Conservation (phyloP, 1,139 yeast species). For the Pichia sp. region DNA sequence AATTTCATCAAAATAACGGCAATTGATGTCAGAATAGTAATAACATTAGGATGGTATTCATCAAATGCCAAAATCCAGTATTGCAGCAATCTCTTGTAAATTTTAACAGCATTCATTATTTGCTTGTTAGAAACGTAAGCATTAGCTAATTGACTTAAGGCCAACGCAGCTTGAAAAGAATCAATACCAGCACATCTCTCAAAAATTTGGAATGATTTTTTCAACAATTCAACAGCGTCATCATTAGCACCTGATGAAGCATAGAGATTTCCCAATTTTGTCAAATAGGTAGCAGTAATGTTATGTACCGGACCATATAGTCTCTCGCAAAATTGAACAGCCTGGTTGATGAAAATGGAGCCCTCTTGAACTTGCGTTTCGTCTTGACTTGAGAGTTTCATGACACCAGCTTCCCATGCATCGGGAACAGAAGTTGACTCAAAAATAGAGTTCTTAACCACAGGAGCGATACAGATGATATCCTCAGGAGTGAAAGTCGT, state of each 20-base stretch:
- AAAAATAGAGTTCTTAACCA: conserved; percentile 66
- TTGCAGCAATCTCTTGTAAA: conserved; percentile 58
- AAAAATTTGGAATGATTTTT: conserved; percentile 67
- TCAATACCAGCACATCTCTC: conserved; percentile 84
- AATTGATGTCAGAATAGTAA: conserved; percentile 63
- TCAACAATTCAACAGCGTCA: conserved; percentile 65
- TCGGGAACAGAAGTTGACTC: conserved; percentile 71
- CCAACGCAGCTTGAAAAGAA: conserved; percentile 68
- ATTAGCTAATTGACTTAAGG: conserved; percentile 71
- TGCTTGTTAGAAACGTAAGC: conserved; percentile 63
- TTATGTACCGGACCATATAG: conserved; percentile 78
- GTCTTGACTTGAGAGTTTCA: conserved; percentile 35
- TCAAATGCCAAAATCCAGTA: conserved; percentile 55
- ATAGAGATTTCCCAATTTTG: conserved; percentile 15
- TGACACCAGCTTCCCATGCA: conserved; percentile 66
- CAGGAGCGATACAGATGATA: conserved; percentile 65
- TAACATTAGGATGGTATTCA: conserved; percentile 62
- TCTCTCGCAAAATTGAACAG: conserved; percentile 73
- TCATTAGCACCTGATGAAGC: conserved; percentile 32
- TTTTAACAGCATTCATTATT: conserved; percentile 56
- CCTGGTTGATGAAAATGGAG: conserved; percentile 58
- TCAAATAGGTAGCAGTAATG: conserved; percentile 61
- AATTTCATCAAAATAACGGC: conserved; percentile 57
- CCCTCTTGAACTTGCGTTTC: conserved; percentile 46
- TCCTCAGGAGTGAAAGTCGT: conserved; percentile 57